Conservation (phyloP, 139 green algal genomes). For the Micractinium sp. region DNA sequence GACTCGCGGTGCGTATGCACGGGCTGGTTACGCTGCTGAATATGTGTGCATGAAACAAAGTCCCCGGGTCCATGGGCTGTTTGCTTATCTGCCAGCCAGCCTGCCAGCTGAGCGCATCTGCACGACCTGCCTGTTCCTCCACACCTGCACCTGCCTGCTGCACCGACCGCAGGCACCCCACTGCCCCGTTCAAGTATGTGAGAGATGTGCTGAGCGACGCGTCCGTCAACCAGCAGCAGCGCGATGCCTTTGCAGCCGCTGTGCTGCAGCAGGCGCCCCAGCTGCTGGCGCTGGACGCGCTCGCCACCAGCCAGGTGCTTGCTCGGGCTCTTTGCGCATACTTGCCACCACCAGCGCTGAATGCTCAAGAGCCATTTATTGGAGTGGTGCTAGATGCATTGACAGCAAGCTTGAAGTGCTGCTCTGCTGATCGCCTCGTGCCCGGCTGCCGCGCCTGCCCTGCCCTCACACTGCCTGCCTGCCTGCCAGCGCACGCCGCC, state of each 20-base stretch:
- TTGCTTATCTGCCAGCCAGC: neutral
- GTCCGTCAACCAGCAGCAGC: neutral
- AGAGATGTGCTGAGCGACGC: slow-evolving; percentile 40
- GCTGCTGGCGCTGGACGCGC: slow-evolving; percentile 28
- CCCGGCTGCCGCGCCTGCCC: neutral
- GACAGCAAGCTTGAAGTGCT: no score
- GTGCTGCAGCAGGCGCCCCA: slow-evolving; percentile 10
- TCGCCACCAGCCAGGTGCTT: slow-evolving; percentile 10
- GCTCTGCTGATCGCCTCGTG: no score
- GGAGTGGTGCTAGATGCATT: no score
- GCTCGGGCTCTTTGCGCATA: neutral
- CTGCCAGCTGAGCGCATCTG: neutral
- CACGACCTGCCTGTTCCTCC: neutral
- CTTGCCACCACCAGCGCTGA: no score
- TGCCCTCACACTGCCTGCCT: neutral
- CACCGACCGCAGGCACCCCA: neutral
- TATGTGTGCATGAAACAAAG: neutral
- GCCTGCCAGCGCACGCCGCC: neutral
- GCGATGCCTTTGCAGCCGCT: neutral
- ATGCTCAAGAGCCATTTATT: no score
- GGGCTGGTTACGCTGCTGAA: no score
- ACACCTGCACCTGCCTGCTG: neutral
- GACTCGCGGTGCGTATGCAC: slow-evolving; percentile 13
- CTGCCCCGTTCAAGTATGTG: slow-evolving; percentile 51
- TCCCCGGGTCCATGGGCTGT: no score